Conservation (phyloP, 176 grass and related monocot species). For the Poa annua region DNA sequence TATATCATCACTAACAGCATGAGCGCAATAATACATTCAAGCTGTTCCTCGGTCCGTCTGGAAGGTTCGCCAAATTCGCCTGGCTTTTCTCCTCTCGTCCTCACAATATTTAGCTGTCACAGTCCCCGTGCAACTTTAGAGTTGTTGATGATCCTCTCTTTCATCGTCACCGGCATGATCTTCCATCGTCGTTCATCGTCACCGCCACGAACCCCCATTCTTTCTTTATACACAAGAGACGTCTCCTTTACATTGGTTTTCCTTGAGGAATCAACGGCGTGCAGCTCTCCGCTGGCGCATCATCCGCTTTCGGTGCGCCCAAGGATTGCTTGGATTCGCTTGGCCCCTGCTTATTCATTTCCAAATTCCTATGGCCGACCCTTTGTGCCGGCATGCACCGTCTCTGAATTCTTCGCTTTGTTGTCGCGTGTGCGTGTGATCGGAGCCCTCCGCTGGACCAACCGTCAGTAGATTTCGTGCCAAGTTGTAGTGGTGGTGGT, state of each 20-base stretch:
- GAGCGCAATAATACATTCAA: conserved; percentile 2
- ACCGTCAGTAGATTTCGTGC: background rate
- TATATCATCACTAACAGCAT: too few relatives aligned
- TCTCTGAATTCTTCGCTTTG: background rate
- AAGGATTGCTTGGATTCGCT: conserved; percentile 33
- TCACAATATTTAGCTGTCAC: conserved; percentile 19
- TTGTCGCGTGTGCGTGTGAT: background rate
- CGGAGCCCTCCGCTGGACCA: conserved; percentile 5
- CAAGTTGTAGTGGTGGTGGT: background rate
- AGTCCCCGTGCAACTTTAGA: background rate
- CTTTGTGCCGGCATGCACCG: conserved; percentile 22
- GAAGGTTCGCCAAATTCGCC: conserved; percentile 10
- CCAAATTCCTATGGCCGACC: conserved; percentile 30
- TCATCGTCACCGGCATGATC: conserved; percentile 34
- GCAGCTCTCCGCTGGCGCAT: background rate
- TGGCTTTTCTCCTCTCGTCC: background rate
- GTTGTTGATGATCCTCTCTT: background rate
- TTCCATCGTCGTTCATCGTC: background rate
- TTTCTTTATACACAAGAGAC: background rate
- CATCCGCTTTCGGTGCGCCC: conserved; percentile 41
- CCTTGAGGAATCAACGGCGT: background rate
- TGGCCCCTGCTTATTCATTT: background rate
- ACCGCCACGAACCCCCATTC: background rate
- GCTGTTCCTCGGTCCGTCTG: conserved; percentile 20
- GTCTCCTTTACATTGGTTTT: background rate